Evolutionary conservation across 2,329 filamentous ascomycete genomes (phyloP), one percentile per base, ranked within the genome.

Genomic region (Aspergillus ibericus): DNA sequence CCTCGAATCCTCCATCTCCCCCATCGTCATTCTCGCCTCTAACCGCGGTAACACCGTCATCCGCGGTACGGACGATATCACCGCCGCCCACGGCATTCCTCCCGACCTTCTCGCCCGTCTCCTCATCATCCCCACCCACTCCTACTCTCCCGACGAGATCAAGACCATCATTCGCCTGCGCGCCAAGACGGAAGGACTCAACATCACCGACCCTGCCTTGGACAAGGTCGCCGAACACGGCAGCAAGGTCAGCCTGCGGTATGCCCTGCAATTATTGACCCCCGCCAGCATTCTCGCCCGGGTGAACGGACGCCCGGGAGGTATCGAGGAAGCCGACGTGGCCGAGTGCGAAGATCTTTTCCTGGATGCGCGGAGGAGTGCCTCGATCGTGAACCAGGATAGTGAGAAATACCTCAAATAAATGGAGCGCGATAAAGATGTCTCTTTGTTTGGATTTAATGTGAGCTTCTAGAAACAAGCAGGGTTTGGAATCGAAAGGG

Each of bases 1-100:
- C n/a, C 85, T 99, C 67, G 95, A 99, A 82, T 93, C 91, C 56
- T 86, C 88, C 66, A 96, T 99, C 71, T 93, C 93, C 1, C 95
- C 95, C 58, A 96, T 99, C 71, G 95, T 99, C 61, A 95, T 99
- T 66, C 88, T 99, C 61, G 95, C 95, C 59, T 98, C 95, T 42
- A 99, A 99, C 81, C 89, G 95, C 70, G 95, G 95, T 75, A 89
- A 93, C 82, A 93, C 91, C 64, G 90, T 92, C 65, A 95, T 99
- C 72, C 91, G 92, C 68, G 93, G 93, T 72, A 93, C 90, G 57
- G 86, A 91, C 75, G 78, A 81, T 68, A 83, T 95, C 72, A 83
- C 90, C 68, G 92, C 92, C 56, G 91, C 95, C 4, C 95, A 99
- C 78, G 95, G 95, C 71, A 89, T 99, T 67, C 95, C 95, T 15